phyloP scores from a whole-genome alignment of 352 stramenopile species.

The Globisporangium solare region DNA sequence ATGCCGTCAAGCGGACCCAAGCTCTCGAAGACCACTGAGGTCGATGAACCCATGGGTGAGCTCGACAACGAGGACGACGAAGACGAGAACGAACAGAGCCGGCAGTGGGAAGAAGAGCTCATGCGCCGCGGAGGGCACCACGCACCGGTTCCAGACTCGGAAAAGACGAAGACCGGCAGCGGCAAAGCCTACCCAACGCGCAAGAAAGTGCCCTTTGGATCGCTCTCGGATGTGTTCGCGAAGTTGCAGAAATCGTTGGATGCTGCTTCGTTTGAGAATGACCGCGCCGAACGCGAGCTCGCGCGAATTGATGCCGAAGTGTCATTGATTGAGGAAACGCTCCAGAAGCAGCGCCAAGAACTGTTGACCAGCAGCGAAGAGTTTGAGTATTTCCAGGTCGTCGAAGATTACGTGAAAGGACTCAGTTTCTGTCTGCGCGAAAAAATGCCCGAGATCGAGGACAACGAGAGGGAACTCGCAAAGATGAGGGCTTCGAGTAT shows the following conservation, averaged over 20 bases:
- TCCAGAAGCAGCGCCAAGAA: constrained; percentile 42
- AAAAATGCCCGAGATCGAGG: constrained; percentile 48
- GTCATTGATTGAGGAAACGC: constrained; percentile 32
- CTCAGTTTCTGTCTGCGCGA: constrained; percentile 73
- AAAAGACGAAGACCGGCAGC: constrained; percentile 8
- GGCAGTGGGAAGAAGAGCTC: constrained; percentile 70
- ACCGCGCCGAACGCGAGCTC: constrained; percentile 46
- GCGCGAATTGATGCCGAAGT: constrained; percentile 48
- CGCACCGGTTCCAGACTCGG: constrained; percentile 2
- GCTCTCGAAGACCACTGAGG: constrained; percentile 35
- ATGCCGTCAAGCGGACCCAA: constrained; percentile 19
- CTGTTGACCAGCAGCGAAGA: constrained; percentile 52
- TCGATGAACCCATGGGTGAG: constrained; percentile 31
- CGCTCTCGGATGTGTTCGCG: constrained; percentile 42
- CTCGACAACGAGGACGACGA: constrained; percentile 21
- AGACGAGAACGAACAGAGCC: constrained; percentile 44
- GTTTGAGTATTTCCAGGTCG: constrained; percentile 74
- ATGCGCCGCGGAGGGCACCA: constrained; percentile 66
- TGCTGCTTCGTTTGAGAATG: constrained; percentile 32
- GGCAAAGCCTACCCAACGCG: constrained; percentile 42
- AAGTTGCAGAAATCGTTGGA: constrained; percentile 51
- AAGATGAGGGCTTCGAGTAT: constrained; percentile 12
- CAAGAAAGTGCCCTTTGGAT: constrained; percentile 37
- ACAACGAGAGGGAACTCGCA: constrained; percentile 33
- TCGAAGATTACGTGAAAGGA: constrained; percentile 71